Evolutionary conservation across 2,329 filamentous ascomycete genomes (phyloP).

Genomic region (Geoglossum cookeanum): DNA sequence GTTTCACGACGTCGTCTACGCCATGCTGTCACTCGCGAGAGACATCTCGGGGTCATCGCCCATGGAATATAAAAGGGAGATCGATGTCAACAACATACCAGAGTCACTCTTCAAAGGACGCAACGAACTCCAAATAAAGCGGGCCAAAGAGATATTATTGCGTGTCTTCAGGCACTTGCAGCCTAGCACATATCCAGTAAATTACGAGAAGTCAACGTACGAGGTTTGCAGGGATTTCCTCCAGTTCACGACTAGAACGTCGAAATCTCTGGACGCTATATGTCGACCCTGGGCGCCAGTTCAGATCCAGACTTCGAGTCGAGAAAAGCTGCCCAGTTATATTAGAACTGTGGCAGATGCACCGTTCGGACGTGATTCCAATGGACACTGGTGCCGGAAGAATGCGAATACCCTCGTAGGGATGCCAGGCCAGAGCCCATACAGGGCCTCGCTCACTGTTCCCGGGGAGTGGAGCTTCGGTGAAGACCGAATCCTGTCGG

Average conservation of each 20-base stretch:
- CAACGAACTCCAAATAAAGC: neutral
- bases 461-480: neutral
- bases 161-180: neutral
- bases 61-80: too few species aligned
- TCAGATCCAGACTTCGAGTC: neutral
- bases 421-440: neutral
- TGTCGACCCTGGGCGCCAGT: constrained; percentile 10
- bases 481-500: neutral
- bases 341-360: neutral
- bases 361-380: neutral
- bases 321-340: neutral
- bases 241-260: constrained; percentile 6
- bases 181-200: neutral
- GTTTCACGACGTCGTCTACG: constrained; percentile 9
- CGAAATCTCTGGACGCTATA: constrained; percentile 9
- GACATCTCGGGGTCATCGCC: constrained; percentile 2
- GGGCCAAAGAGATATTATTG: neutral
- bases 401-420: constrained; percentile 14
- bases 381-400: constrained; percentile 5
- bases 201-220: constrained; percentile 6
- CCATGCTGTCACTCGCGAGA: constrained; percentile 8
- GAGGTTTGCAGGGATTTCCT: constrained; percentile 10
- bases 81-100: neutral
- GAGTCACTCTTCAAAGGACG: neutral
- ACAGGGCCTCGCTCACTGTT: neutral